Percentiles rank a stretch among this genome's conserved stretches.
Evolutionary conservation across 1,139 yeast genomes (phyloP).

Genomic region (Geotrichum bryndzae): DNA sequence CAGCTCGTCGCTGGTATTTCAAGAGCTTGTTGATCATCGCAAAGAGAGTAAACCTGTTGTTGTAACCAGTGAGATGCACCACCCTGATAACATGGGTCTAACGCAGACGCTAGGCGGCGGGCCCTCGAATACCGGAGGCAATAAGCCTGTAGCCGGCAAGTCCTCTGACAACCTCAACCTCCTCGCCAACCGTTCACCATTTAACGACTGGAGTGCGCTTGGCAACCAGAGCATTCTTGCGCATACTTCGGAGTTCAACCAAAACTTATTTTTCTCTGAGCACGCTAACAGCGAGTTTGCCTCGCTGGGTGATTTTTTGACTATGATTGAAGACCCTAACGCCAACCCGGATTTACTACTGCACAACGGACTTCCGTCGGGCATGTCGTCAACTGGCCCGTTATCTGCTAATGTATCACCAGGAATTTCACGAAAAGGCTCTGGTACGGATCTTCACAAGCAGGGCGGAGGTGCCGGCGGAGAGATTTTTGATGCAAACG

Average conservation of each 20-base stretch:
- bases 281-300: conserved; percentile 93
- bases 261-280: conserved; percentile 66
- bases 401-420: conserved; percentile 16
- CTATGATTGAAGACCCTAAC: conserved; percentile 80
- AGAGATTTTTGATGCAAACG: conserved; percentile 5
- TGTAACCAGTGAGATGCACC: neutral
- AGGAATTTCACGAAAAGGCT: conserved; percentile 16
- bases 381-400: conserved; percentile 7
- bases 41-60: neutral
- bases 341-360: conserved; percentile 15
- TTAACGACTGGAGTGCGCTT: conserved; percentile 25
- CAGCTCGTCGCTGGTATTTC: conserved; percentile 13
- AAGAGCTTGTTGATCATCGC: conserved; percentile 10
- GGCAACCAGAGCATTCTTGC: conserved; percentile 25
- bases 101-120: conserved; percentile 1
- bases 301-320: conserved; percentile 79
- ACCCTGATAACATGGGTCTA: neutral
- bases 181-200: conserved; percentile 4
- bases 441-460: conserved; percentile 15
- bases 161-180: neutral
- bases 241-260: conserved; percentile 28
- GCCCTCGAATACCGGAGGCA: neutral
- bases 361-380: conserved; percentile 5
- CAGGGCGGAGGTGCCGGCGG: conserved; percentile 6
- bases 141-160: neutral